Base-by-base conservation (phyloP, 2,329 filamentous ascomycete genomes). In the Cladobotryum protrusum region DNA sequence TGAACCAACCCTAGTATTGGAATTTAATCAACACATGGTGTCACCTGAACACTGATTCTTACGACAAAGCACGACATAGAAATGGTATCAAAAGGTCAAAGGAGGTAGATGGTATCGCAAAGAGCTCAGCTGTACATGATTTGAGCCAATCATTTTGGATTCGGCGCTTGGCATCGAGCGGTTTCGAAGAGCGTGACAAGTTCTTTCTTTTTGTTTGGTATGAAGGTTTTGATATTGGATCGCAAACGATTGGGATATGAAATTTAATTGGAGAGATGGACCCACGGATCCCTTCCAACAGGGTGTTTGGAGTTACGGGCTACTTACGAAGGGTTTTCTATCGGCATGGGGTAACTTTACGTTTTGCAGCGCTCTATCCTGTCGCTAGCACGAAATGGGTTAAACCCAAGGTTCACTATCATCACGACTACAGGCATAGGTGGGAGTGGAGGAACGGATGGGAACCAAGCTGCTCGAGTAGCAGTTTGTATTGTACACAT, bases 61-160 rank as follows among this genome's bases (percentile, higher is more conserved):
- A 52, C 45, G 54, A 55, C 49, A 51, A 33, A 35, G 24, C 37
- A 44, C 24, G 41, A 43, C 47, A 54, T 50, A 55, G 52, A 54
- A 45, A 44, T 52, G 56, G 45, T 47, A 53, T 42, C 44, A 56
- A 54, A 56, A 50, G 54, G 48, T 32, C 39, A 45, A 56, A 49
- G 49, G 17, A 49, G 20, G 42, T 35, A 54, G 53, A 53, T 43
- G 45, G 50, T 34, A 29, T 42, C 40, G 40, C 43, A 45, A 40
- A 45, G 20, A 45, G 48, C 55, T 56, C 50, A 56, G 55, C 55
- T 55, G 60, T 61, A 60, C 59, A 62, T 57, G 57, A 60, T 62
- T 63, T 57, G 51, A 59, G 56, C 58, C 59, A 56, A 58, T 62
- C 57, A 59, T 57, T 61, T 54, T 34, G 36, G 24, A 51, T 37